Evolutionary conservation across 169 alveolate species (phyloP).

Genomic region (Eimeria zaria): DNA sequence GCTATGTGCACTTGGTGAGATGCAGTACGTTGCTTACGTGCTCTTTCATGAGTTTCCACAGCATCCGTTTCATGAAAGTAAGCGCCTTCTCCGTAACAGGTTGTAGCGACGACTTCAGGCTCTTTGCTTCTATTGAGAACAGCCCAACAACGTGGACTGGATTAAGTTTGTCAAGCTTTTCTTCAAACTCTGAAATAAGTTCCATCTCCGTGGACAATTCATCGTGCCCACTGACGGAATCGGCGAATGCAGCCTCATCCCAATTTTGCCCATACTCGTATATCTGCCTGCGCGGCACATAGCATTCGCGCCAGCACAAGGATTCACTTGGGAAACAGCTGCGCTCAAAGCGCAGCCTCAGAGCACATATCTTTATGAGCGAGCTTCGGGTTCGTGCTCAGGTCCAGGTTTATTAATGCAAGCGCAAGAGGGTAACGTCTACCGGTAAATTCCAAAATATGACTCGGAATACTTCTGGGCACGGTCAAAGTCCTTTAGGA

Average conservation of each 20-base stretch:
- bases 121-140: constrained; percentile 78
- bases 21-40: constrained; percentile 29
- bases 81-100: constrained; percentile 82
- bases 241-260: constrained; percentile 76
- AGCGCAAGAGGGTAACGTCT: background rate
- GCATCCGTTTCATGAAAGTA: constrained; percentile 77
- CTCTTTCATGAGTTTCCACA: constrained; percentile 80
- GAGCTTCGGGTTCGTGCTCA: background rate
- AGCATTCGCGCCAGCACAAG: background rate
- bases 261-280: constrained; percentile 81
- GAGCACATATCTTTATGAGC: background rate
- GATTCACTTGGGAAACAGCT: background rate
- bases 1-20: background rate
- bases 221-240: constrained; percentile 71
- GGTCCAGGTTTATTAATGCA: background rate
- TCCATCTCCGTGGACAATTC: constrained; percentile 81
- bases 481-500: constrained; percentile 81
- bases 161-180: constrained; percentile 79
- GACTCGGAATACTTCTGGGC: constrained; percentile 81
- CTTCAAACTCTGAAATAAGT: constrained; percentile 77
- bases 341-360: background rate
- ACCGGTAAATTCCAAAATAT: constrained; percentile 82
- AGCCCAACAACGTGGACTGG: constrained; percentile 83
- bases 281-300: constrained; percentile 70
- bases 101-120: constrained; percentile 56